Evolutionary conservation across 139 green algal genomes (phyloP).

Genomic region (Micractinium sp.): DNA sequence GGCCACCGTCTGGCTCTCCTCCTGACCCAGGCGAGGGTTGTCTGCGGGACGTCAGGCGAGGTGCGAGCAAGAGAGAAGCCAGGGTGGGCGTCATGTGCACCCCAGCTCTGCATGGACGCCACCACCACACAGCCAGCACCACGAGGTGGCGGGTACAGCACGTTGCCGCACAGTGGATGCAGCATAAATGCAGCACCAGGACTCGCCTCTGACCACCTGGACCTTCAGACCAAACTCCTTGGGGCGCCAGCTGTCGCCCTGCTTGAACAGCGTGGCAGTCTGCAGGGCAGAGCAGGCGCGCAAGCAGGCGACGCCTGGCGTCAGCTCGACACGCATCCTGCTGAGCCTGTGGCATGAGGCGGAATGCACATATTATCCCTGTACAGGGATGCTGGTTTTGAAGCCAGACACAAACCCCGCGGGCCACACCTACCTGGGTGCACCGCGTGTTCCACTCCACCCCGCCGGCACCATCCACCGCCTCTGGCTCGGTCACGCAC

Average conservation of each 20-base stretch:
- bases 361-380: background rate
- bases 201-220: background rate
- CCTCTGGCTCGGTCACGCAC: constrained; percentile 9
- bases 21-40: background rate
- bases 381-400: background rate
- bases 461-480: background rate
- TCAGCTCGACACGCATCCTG: too few species aligned
- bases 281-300: background rate
- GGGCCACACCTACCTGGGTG: background rate
- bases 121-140: too few species aligned
- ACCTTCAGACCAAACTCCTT: constrained; percentile 33
- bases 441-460: constrained; percentile 33
- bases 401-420: background rate
- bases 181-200: background rate
- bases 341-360: background rate
- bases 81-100: too few species aligned
- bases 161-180: too few species aligned
- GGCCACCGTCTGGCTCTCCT: background rate
- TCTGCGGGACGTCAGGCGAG: background rate
- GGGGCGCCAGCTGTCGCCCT: constrained; percentile 18
- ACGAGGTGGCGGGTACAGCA: too few species aligned
- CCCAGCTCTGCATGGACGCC: too few species aligned
- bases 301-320: background rate
- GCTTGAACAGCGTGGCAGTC: constrained; percentile 24
- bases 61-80: too few species aligned